Evolutionary conservation across 495 filamentous ascomycete genomes (phyloP).

Genomic region (Xeromyces bisporus): DNA sequence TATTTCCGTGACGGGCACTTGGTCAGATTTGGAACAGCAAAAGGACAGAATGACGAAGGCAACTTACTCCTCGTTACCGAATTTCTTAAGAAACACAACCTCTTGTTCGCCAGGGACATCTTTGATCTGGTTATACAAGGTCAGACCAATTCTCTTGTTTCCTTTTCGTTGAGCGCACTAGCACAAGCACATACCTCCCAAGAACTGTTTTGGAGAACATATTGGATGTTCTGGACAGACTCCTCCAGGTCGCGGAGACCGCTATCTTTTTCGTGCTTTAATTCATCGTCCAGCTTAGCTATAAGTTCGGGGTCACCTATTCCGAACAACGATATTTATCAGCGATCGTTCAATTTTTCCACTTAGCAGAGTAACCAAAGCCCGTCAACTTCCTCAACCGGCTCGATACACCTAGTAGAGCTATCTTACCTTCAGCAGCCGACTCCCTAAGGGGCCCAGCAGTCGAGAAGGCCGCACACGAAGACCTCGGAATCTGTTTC

Average conservation of each 20-base stretch:
- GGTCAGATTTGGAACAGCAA: conserved; percentile 5
- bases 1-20: conserved; percentile 13
- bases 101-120: conserved; percentile 75
- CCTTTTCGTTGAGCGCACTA: too few relatives aligned
- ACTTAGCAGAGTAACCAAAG: too few relatives aligned
- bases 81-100: conserved; percentile 64
- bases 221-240: conserved; percentile 56
- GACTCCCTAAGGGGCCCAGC: conserved; percentile 37
- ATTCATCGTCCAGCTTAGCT: conserved; percentile 31
- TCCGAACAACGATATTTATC: too few relatives aligned
- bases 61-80: conserved; percentile 72
- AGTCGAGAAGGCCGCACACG: conserved; percentile 58
- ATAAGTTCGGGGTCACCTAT: conserved; percentile 32
- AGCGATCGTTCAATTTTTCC: not conserved
- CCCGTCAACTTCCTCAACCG: too few relatives aligned
- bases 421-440: conserved; percentile 37
- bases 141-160: too few relatives aligned
- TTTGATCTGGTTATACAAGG: conserved; percentile 34
- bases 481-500: conserved; percentile 35
- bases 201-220: conserved; percentile 63
- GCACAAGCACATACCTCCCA: conserved; percentile 40
- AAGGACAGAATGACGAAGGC: not conserved
- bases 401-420: too few relatives aligned
- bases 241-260: conserved; percentile 21
- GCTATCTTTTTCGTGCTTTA: conserved; percentile 30